Percentiles rank a stretch among this genome's conserved stretches.
Conservation (phyloP, 345 rosid genomes). For the Aegle marmelos region DNA sequence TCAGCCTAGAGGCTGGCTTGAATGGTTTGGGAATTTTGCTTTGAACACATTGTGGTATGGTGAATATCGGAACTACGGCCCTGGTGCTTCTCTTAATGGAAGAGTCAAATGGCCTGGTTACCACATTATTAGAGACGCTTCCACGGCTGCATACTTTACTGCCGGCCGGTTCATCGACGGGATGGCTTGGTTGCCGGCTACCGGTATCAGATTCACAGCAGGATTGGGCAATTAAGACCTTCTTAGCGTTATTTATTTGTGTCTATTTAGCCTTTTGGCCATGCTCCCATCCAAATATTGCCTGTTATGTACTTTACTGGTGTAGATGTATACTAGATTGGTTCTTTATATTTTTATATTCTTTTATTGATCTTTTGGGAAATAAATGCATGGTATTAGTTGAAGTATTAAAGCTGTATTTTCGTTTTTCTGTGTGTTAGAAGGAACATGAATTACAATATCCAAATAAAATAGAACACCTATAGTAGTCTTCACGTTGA, state of each 20-base stretch:
- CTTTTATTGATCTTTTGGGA: background rate
- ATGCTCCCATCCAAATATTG: background rate
- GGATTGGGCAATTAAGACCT: slow-evolving; percentile 41
- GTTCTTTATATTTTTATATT: background rate
- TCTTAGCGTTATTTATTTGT: background rate
- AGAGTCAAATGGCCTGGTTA: slow-evolving; percentile 83
- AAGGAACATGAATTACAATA: background rate
- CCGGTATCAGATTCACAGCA: slow-evolving; percentile 51
- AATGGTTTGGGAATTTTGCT: slow-evolving; percentile 72
- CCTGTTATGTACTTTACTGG: background rate
- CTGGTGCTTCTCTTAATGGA: slow-evolving; percentile 42
- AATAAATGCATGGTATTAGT: background rate
- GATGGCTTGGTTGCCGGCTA: slow-evolving; percentile 61
- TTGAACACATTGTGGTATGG: slow-evolving; percentile 77
- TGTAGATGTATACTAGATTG: background rate
- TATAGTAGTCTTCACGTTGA: background rate
- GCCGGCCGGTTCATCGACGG: slow-evolving; percentile 65
- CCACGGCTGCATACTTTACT: slow-evolving; percentile 56
- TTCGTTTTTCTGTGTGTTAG: background rate
- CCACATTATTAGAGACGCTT: slow-evolving; percentile 49
- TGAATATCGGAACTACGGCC: slow-evolving; percentile 67
- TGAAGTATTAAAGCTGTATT: background rate
- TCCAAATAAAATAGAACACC: background rate
- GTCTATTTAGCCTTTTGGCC: background rate
- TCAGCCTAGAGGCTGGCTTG: slow-evolving; percentile 84